phyloP scores from a whole-genome alignment of 306 rosid species.

The Pachyrhizus erosus region DNA sequence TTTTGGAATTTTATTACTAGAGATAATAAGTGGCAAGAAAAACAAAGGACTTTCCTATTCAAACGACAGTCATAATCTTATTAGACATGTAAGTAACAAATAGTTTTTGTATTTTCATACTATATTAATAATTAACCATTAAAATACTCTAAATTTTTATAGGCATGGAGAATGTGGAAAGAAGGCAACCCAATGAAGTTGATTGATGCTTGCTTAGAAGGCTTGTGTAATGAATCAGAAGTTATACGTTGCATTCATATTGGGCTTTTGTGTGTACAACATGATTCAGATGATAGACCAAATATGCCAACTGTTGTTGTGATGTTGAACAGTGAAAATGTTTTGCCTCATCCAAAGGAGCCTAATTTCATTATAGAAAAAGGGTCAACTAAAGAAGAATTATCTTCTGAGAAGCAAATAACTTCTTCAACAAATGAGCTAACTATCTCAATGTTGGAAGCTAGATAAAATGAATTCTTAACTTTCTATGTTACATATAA shows the following conservation, averaged over 20 bases:
- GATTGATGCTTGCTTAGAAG: too few relatives aligned
- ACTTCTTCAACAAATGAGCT: background rate
- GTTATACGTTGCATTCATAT: background rate
- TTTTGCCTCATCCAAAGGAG: background rate
- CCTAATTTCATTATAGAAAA: background rate
- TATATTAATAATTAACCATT: too few relatives aligned
- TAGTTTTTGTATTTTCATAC: too few relatives aligned
- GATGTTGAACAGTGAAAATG: background rate
- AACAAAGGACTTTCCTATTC: too few relatives aligned
- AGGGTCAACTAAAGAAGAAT: background rate
- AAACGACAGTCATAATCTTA: too few relatives aligned
- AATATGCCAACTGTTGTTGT: background rate
- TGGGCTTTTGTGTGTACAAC: conserved; percentile 1
- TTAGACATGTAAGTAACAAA: too few relatives aligned
- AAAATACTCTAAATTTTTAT: too few relatives aligned
- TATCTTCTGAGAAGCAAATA: background rate
- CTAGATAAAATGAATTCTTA: background rate
- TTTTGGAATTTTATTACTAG: background rate
- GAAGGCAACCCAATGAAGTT: too few relatives aligned
- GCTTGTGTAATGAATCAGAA: background rate
- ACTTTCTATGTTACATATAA: background rate
- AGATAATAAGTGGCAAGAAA: background rate
- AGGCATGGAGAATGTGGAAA: too few relatives aligned
- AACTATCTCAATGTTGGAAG: background rate
- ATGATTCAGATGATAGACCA: background rate